Base-by-base conservation (phyloP, 805 yeast genomes). In the Metschnikowia peoriensis region DNA sequence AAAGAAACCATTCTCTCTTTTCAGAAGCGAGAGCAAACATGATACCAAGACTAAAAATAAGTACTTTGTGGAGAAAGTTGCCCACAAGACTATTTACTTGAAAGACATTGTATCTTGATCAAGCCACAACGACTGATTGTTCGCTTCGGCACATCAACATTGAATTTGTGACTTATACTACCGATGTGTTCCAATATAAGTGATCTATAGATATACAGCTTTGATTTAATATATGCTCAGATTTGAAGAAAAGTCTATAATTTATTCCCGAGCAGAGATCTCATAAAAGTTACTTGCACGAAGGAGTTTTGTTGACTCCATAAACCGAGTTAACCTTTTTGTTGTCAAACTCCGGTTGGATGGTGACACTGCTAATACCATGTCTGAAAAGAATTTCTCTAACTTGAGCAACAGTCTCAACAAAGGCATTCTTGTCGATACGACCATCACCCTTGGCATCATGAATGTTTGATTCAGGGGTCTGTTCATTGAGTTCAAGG, bases 301-400 rank as follows among this genome's bases (percentile, higher is more conserved):
- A 48, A 15, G 55, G 47, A 11, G 58, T 65, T 44, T 61, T 61
- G 22, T 73, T 60, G 15, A 67, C 68, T 4, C 76, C 77, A 46
- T 66, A 73, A 22, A 66, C 57, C 4, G 61, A 51, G 35, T 55
- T 46, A 17, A 47, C 48, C 14, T 38, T 46, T 47, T 52, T 54
- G 51, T 44, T 49, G 43, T 70, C 66, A 63, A 93, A 94, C 72
- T 93, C 99, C 0, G 99, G 99, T 71, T 93, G 99, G 47, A 94
- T 92, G 1, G 99, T 93, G 16, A 93, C 96, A 38, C 94, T 87
- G 64, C 92, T 96, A 55, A 93, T 85, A 43, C 96, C 97, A 65
- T 85, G 86, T 28, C 79, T 83, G 62, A 89, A 96, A 62, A 93
- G 78, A 44, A 91, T 84, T 48, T 81, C 81, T 68, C 94, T 83